Conservation (phyloP, 768 basidiomycete species). For the Lactarius hatsudake region DNA sequence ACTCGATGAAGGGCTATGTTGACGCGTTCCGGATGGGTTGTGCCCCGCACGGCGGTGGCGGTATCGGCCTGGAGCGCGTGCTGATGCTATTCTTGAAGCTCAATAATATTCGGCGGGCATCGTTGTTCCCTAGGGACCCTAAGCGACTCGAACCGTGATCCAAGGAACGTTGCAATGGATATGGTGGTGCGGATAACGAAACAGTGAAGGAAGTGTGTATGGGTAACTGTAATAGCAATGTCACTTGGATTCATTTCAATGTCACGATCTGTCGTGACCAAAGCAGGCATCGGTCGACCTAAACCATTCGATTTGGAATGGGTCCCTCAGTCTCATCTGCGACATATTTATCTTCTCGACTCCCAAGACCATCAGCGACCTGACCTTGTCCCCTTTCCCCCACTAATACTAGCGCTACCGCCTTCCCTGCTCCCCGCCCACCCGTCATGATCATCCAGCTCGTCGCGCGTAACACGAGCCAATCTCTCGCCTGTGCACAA, state of each 20-base stretch:
- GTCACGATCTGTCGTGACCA: background rate
- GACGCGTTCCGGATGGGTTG: slow-evolving; percentile 95
- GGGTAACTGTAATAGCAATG: background rate
- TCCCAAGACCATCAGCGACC: background rate
- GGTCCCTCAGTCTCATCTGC: background rate
- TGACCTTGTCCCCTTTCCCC: background rate
- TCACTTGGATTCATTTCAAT: background rate
- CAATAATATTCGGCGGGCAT: slow-evolving; percentile 90
- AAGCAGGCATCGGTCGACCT: background rate
- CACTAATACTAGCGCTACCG: slow-evolving; percentile 1
- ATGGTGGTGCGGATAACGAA: background rate
- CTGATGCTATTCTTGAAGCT: slow-evolving; percentile 97
- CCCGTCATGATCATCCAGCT: slow-evolving; percentile 15
- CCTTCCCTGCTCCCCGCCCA: background rate
- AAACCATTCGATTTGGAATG: slow-evolving; percentile 12
- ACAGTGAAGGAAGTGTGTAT: background rate
- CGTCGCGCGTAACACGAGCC: slow-evolving; percentile 5
- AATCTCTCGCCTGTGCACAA: background rate
- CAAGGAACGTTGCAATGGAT: background rate
- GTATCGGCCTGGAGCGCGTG: slow-evolving; percentile 92
- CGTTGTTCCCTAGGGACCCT: slow-evolving; percentile 95
- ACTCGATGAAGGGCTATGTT: slow-evolving; percentile 86
- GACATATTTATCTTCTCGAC: background rate
- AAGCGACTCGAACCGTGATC: slow-evolving; percentile 84
- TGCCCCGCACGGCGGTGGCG: slow-evolving; percentile 95